A percentile compares a stretch with the other conserved stretches of the same genome.
Evolutionary conservation across 2,329 filamentous ascomycete species (phyloP).

Genomic region (Xylariaceae sp.): DNA sequence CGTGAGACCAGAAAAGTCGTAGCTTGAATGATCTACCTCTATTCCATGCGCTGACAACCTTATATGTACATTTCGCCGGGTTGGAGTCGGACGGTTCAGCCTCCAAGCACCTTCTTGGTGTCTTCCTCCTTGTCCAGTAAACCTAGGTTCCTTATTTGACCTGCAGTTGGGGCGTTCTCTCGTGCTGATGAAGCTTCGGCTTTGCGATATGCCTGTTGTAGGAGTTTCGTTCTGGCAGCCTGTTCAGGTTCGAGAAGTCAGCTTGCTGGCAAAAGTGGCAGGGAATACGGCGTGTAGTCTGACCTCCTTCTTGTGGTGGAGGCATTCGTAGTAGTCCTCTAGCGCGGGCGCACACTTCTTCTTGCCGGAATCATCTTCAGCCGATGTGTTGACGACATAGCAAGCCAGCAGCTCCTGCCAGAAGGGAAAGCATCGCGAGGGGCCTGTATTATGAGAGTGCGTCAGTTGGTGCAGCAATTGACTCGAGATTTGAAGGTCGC

Average conservation of each 20-base stretch:
- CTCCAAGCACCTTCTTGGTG: constrained; percentile 54
- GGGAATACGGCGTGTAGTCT: constrained; percentile 6
- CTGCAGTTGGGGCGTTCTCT: constrained; percentile 76
- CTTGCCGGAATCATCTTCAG: constrained; percentile 75
- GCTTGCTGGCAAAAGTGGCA: constrained; percentile 2
- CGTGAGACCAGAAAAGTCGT: too few species aligned
- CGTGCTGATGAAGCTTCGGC: constrained; percentile 69
- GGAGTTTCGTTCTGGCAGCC: constrained; percentile 71
- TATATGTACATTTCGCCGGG: constrained; percentile 20
- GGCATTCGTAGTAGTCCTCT: constrained; percentile 98
- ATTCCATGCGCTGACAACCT: constrained; percentile 15
- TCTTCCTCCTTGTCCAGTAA: constrained; percentile 81
- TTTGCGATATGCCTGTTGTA: constrained; percentile 84
- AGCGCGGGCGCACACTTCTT: constrained; percentile 80
- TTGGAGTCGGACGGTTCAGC: constrained; percentile 11
- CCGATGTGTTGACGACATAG: constrained; percentile 89
- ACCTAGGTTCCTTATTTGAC: constrained; percentile 83
- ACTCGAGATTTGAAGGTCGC: constrained; percentile 27
- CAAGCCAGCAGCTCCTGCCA: constrained; percentile 99
- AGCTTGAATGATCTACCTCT: constrained; percentile 1
- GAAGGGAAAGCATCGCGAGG: constrained; percentile 91
- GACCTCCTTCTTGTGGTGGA: constrained; percentile 99
- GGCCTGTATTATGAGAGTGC: constrained; percentile 38
- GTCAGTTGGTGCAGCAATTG: constrained; percentile 12
- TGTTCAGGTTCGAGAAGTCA: constrained; percentile 31